Evolutionary conservation across 208 protist species (phyloP), one percentile per base, ranked within the genome.

Genomic region (Trypanosoma melophagium): DNA sequence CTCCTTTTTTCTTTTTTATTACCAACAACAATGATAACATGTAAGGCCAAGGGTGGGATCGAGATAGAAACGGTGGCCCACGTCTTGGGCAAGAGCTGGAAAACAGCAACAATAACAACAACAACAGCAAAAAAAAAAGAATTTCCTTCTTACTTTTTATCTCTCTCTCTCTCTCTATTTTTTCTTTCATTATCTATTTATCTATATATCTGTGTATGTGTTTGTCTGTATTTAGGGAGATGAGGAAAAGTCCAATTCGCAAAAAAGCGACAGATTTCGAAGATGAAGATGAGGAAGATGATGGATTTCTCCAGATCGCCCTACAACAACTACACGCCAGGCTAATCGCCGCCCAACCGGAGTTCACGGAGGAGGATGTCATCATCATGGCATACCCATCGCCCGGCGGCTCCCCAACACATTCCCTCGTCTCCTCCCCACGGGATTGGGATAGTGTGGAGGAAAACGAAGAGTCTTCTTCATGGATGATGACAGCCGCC

Each of bases 291-390:
- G 80, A 83, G 21, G 79, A 86, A 0, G 71, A 82, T 19, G 60
- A 66, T 17, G 41, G 17, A 24, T 56, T 60, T 51, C 49, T 92
- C 13, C 38, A 50, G 13, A 50, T 79, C 22, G 86, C 80, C 12
- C 69, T 96, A 40, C 86, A 81, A 49, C 76, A 81, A 16, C 67
- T 96, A 9, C 70, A 73, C 21, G 74, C 81, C 42, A 92, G 89
- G 63, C 76, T 96, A 4, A 55, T 74, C 2, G 79, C 79, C 19
- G 56, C 75, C 5, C 84, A 96, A 71, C 90, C 90, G 4, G 53
- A 79, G 28, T 96, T 85, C 58, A 60, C 66, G 0, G 90, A 96
- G 54, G 90, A 96, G 41, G 90, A 96, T 65, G 86, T 90, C 8
- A 77, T 74, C 12, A 70, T 83, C 19, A 89, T 90, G 60, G 74